Evolutionary conservation across 352 stramenopile genomes (phyloP).

Genomic region (Phytophthora pistaciae): DNA sequence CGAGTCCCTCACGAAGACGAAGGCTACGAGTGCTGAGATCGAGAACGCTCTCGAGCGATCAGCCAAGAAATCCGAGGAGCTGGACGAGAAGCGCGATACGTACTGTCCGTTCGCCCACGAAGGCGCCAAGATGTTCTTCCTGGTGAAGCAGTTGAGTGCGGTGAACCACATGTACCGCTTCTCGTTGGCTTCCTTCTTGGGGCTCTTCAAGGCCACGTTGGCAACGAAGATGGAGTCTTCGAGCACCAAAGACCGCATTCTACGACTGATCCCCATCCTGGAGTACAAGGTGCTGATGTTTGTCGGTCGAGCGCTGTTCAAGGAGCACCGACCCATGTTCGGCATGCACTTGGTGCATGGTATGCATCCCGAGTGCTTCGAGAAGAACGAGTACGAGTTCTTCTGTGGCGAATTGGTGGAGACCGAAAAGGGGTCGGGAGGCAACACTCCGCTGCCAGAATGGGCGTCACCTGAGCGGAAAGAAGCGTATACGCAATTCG

Average conservation of each 20-base stretch:
- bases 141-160: conserved; percentile 90
- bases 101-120: conserved; percentile 92
- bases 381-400: conserved; percentile 94
- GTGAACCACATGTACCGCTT: conserved; percentile 98
- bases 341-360: conserved; percentile 94
- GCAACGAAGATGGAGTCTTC: conserved; percentile 83
- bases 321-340: conserved; percentile 95
- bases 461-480: conserved; percentile 89
- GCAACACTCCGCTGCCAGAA: conserved; percentile 55
- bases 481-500: conserved; percentile 82
- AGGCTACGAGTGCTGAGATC: conserved; percentile 93
- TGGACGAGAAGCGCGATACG: conserved; percentile 93
- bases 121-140: conserved; percentile 94
- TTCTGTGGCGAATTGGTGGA: conserved; percentile 90
- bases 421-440: conserved; percentile 30
- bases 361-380: conserved; percentile 93
- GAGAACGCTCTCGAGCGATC: conserved; percentile 89
- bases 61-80: conserved; percentile 89
- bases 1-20: conserved; percentile 95
- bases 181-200: conserved; percentile 91
- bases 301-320: conserved; percentile 93
- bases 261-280: conserved; percentile 85
- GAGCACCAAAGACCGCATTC: conserved; percentile 84
- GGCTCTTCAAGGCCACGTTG: conserved; percentile 88
- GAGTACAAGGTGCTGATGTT: conserved; percentile 93